phyloP scores from a whole-genome alignment of 2,329 filamentous ascomycete genomes.

The Colletotrichum salicis region DNA sequence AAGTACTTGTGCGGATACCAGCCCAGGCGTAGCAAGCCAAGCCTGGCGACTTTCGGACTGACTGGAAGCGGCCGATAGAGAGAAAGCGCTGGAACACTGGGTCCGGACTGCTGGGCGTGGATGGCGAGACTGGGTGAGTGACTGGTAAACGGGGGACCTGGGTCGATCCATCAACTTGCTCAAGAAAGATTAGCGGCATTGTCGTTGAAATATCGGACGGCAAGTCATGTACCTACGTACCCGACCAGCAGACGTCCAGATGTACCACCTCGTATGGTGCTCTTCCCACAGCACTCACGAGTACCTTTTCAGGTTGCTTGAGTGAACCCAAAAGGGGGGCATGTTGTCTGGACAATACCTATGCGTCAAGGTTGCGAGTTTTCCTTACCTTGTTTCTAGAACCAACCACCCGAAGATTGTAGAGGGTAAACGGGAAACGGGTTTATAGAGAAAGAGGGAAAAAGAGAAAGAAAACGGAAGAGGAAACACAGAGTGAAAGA shows the following conservation, averaged over 20 bases:
- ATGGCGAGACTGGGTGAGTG: neutral
- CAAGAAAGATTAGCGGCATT: constrained; percentile 25
- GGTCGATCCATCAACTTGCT: constrained; percentile 21
- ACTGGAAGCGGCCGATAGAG: neutral
- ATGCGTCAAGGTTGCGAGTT: neutral
- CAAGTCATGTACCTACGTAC: neutral
- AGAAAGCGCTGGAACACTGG: constrained; percentile 21
- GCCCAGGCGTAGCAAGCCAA: neutral
- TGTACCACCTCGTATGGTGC: neutral
- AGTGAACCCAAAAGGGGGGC: neutral
- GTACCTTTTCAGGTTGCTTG: neutral
- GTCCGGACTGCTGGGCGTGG: constrained; percentile 6
- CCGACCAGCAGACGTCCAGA: neutral
- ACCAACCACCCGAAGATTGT: neutral
- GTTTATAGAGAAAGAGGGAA: neutral
- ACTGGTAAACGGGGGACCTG: constrained; percentile 10
- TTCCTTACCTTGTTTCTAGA: neutral
- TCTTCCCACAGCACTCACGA: neutral
- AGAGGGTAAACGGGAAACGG: neutral
- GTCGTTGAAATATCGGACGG: neutral
- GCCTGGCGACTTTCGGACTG: neutral
- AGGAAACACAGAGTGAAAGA: neutral
- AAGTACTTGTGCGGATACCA: neutral
- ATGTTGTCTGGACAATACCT: neutral
- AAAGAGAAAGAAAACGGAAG: neutral